Percentiles rank a stretch among this genome's conserved stretches.
These are phyloP conservation scores for Daldinia vernicosa DNA, from an alignment of 495 filamentous ascomycete species.

Conservation along the genomic window DNA sequence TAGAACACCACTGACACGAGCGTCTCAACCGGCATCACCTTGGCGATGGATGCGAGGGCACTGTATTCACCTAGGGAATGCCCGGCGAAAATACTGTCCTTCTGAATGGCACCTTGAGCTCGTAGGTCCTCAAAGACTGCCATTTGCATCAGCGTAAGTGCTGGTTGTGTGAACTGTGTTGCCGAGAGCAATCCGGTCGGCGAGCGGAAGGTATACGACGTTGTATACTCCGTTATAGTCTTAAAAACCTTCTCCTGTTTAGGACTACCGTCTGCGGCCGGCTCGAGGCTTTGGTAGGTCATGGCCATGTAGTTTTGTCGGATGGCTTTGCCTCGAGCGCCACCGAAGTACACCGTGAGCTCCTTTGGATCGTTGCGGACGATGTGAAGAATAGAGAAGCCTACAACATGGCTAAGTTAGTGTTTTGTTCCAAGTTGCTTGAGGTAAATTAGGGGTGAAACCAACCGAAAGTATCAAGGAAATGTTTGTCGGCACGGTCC, in stretches of 20 bases:
- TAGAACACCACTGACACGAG: constrained; percentile 93
- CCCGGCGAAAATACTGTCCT: constrained; percentile 85
- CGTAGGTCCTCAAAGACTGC: constrained; percentile 90
- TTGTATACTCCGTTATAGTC: constrained; percentile 78
- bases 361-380: constrained; percentile 93
- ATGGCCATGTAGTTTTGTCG: constrained; percentile 92
- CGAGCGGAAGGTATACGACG: constrained; percentile 86
- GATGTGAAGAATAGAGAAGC: constrained; percentile 86
- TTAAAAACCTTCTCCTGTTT: constrained; percentile 96
- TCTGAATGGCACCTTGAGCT: constrained; percentile 82
- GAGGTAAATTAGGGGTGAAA: not conserved
- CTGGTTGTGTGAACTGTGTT: constrained; percentile 92
- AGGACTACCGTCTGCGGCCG: constrained; percentile 76
- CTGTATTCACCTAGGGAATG: constrained; percentile 93
- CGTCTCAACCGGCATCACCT: constrained; percentile 92
- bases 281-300: constrained; percentile 78
- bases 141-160: constrained; percentile 90
- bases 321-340: constrained; percentile 85
- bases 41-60: constrained; percentile 84
- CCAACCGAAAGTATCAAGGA: constrained; percentile 88
- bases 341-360: constrained; percentile 89
- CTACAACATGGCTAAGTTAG: constrained; percentile 51
- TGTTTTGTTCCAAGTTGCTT: not conserved
- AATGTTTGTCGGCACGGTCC: constrained; percentile 87
- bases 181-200: constrained; percentile 86